Conservation (phyloP, 2,329 filamentous ascomycete genomes). For the Exophiala aquamarina region DNA sequence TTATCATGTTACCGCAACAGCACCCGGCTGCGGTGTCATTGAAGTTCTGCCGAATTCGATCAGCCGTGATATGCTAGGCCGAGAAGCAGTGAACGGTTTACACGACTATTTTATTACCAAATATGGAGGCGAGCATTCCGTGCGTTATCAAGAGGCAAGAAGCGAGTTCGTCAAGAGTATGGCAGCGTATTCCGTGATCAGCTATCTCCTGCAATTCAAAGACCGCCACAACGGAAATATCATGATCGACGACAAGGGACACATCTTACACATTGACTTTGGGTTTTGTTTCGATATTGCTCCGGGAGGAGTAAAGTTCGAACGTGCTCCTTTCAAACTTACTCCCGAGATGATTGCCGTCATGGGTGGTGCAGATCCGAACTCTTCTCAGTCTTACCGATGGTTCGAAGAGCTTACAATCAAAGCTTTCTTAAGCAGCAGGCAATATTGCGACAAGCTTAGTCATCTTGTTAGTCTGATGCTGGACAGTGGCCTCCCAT, state of each 20-base stretch:
- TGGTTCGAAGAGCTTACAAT: slow-evolving; percentile 97
- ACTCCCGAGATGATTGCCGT: slow-evolving; percentile 98
- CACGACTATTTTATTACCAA: slow-evolving; percentile 98
- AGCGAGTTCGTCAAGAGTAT: slow-evolving; percentile 99
- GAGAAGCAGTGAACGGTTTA: slow-evolving; percentile 94
- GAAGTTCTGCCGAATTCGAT: slow-evolving; percentile 98
- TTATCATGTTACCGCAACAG: slow-evolving; percentile 95
- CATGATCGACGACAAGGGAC: slow-evolving; percentile 96
- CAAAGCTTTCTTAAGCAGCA: slow-evolving; percentile 87
- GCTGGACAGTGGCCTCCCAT: slow-evolving; percentile 93
- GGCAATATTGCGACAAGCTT: slow-evolving; percentile 85
- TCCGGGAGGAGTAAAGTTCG: slow-evolving; percentile 93
- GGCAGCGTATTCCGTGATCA: slow-evolving; percentile 97
- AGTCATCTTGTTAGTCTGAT: slow-evolving; percentile 88
- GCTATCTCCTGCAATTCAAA: slow-evolving; percentile 96
- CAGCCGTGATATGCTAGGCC: slow-evolving; percentile 96
- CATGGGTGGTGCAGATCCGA: slow-evolving; percentile 70
- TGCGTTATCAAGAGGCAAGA: slow-evolving; percentile 90
- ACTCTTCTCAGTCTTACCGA: slow-evolving; percentile 81
- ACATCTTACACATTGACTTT: slow-evolving; percentile 98
- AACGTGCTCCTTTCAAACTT: slow-evolving; percentile 97
- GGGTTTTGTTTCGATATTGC: slow-evolving; percentile 99
- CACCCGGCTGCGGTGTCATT: slow-evolving; percentile 95
- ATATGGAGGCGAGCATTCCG: slow-evolving; percentile 93
- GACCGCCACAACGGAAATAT: slow-evolving; percentile 99